A percentile compares a stretch with the other conserved stretches of the same genome.
Conservation (phyloP, 257 asterid species). For the Agastache rugosa region DNA sequence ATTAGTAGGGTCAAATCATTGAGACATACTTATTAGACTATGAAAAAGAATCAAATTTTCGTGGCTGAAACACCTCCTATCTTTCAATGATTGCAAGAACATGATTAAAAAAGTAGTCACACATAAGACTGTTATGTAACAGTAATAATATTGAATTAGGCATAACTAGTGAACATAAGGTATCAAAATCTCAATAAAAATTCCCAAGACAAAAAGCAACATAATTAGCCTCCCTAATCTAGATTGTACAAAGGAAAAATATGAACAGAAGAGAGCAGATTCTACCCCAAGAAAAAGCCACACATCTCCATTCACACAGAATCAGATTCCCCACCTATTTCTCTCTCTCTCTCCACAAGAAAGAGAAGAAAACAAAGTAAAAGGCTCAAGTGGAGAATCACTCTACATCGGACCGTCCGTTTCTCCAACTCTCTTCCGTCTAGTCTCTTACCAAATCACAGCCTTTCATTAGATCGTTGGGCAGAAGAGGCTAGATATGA, state of each 20-base stretch:
- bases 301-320: slow-evolving; percentile 43
- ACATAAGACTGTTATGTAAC: neutral
- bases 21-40: neutral
- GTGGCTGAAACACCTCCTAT: neutral
- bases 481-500: slow-evolving; percentile 36
- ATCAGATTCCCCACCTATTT: slow-evolving; percentile 42
- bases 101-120: neutral
- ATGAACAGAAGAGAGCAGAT: slow-evolving; percentile 43
- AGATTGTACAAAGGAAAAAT: slow-evolving; percentile 53
- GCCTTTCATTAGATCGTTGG: slow-evolving; percentile 11
- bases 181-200: slow-evolving; percentile 33
- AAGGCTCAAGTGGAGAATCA: slow-evolving; percentile 19
- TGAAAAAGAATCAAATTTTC: neutral
- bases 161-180: slow-evolving; percentile 13
- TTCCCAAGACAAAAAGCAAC: slow-evolving; percentile 30
- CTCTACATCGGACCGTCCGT: neutral
- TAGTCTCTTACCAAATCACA: neutral
- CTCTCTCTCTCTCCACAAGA: neutral
- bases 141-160: slow-evolving; percentile 13
- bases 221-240: slow-evolving; percentile 41
- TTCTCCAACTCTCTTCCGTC: slow-evolving; percentile 1
- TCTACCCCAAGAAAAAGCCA: slow-evolving; percentile 29
- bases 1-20: too few species aligned
- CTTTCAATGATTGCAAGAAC: neutral
- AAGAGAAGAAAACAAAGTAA: neutral